Base-by-base conservation (phyloP, 768 basidiomycete genomes). In the Fibroporia radiculosa region DNA sequence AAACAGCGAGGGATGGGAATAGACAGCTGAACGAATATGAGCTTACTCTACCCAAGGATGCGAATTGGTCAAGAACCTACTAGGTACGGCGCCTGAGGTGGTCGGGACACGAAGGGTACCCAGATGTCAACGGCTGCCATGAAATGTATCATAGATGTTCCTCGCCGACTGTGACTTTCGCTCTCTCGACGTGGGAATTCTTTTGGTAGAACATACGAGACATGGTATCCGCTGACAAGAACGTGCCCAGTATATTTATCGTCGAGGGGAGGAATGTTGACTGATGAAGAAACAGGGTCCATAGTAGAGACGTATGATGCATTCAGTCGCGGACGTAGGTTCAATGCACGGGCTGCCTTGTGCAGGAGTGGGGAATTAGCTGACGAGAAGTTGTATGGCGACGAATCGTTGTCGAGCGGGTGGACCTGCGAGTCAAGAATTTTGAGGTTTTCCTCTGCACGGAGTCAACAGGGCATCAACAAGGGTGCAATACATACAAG, bases 121-220 rank as follows among this genome's bases (percentile, higher is more conserved):
- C 77, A 79, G 62, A 90, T 71, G 48, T 86, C 83, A 40, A 90
- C 74, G 3, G 80, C 87, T 12, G 81, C 87, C 82, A 90, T 83
- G 60, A 88, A 89, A 36, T 87, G 81, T 37, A 77, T 69, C 28
- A 67, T 69, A 41, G 71, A 76, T 0, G 50, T 42, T n/a, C 44
- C 37, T 13, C 52, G 48, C 25, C 43, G 48, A 33, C 48, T 49
- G 14, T 49, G 42, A 22, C 51, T 42, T 13, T 56, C 50, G 23
- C 45, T 27, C 28, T 55, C 49, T 12, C 48, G 37, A 29, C 59
- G 60, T 7, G 56, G 65, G 47, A 88, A 80, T 43, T 75, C 73
- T 54, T 74, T 88, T 13, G 87, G 87, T 10, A 84, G 68, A 12
- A 89, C 77, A 54, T 80, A 88, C 8, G 83, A 80, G 43, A 90